Conservation (phyloP, 306 rosid genomes). For the Notholithocarpus densiflorus region DNA sequence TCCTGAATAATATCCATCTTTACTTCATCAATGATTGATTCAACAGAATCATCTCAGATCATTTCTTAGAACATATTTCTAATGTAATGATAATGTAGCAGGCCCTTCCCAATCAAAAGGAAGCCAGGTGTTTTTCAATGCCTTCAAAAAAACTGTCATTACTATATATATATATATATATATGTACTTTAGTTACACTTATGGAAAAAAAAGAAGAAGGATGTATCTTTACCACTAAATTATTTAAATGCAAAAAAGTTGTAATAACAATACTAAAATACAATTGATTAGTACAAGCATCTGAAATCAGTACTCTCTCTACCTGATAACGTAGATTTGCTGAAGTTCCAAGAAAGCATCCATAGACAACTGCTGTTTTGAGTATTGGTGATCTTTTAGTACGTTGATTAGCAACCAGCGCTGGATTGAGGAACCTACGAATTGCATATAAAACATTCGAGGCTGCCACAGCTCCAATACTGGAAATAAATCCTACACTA, state of each 20-base stretch:
- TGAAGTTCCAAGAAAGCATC: slow-evolving; percentile 73
- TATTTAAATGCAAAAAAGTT: not conserved
- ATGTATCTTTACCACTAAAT: not conserved
- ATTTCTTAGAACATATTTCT: not conserved
- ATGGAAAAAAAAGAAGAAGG: not conserved
- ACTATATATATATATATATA: no score
- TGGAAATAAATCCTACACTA: slow-evolving; percentile 85
- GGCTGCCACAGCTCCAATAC: slow-evolving; percentile 82
- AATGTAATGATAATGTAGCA: slow-evolving; percentile 1
- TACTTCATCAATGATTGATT: not conserved
- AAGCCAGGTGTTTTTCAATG: slow-evolving; percentile 12
- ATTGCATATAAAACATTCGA: slow-evolving; percentile 57
- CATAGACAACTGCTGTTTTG: slow-evolving; percentile 71
- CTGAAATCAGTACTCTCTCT: slow-evolving; percentile 7
- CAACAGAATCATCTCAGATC: not conserved
- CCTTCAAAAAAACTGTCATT: not conserved
- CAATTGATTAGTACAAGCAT: slow-evolving; percentile 11
- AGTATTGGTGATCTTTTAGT: slow-evolving; percentile 72
- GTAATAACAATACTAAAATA: not conserved
- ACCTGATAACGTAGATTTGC: slow-evolving; percentile 98
- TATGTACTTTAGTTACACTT: not conserved
- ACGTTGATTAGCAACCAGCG: slow-evolving; percentile 35
- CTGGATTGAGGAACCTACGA: slow-evolving; percentile 72
- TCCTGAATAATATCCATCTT: not conserved
- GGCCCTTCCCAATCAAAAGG: slow-evolving; percentile 22